Base-by-base conservation (phyloP, 108 stramenopile species). In the Epithemia pelagica region DNA sequence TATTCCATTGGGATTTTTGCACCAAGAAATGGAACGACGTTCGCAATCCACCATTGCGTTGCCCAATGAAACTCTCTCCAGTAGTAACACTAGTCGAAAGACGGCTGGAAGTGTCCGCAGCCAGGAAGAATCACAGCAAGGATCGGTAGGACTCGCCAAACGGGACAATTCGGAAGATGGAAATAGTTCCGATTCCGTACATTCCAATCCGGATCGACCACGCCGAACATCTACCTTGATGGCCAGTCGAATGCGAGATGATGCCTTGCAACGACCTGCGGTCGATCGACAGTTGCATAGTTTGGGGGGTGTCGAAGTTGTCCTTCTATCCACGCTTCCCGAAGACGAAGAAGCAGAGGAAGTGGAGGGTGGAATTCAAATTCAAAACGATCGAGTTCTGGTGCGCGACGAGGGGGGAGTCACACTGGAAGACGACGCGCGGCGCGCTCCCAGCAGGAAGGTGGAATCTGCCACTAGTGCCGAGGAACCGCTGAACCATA, bases 1-100 rank as follows among this genome's bases (percentile, higher is more conserved):
- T 33, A 70, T 79, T 22, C 87, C 87, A 1, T 52, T 85, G 52
- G 62, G 69, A 2, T 51, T 83, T 53, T 56, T 87, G 66, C 73
- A 64, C 25, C 28, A 37, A 26, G 46, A 62, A 28, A 52, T 37
- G 58, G 25, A 54, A 26, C 66, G 62, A 46, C 65, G 60, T 33
- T 54, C 59, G 19, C 53, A 72, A 33, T 46, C 37, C 2, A n/a
- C 62, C 33, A 1, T 63, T 32, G n/a, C 62, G 21, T 25, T n/a
- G 23, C 25, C 32, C 32, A 28, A 27, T 29, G 62, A 61, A 33
- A 65, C 54, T 30, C 10, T 30, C 46, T 59, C 28, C 26, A 58
- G 5, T 29, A 54, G 26, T 46, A 33, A 18, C 23, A 56, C 18
- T 23, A 28, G 23, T 32, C n/a, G n/a, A n/a, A n/a, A n/a, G n/a